A percentile compares a stretch with the other conserved stretches of the same genome.
Evolutionary conservation across 345 rosid species (phyloP).

Genomic region (Stellera chamaejasme): DNA sequence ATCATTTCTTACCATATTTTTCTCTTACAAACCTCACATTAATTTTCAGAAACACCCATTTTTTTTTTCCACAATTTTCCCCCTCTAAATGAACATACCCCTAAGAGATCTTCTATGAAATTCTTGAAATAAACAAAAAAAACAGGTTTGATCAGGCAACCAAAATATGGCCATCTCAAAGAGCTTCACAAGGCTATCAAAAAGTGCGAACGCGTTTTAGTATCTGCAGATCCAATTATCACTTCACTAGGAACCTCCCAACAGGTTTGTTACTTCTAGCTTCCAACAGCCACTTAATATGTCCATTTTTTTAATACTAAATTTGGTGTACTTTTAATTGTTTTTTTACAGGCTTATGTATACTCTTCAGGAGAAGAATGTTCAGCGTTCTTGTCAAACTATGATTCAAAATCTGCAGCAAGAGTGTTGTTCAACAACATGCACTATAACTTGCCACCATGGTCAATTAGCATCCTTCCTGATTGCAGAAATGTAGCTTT

Average conservation of each 20-base stretch:
- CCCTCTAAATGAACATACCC: neutral
- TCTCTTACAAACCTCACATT: no score
- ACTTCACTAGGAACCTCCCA: constrained; percentile 38
- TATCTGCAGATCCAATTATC: constrained; percentile 22
- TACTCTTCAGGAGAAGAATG: constrained; percentile 21
- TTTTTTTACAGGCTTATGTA: constrained; percentile 26
- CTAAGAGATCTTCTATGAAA: no score
- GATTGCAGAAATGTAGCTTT: constrained; percentile 40
- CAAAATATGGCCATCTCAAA: constrained; percentile 27
- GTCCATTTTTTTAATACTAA: constrained; percentile 10
- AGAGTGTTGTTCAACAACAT: constrained; percentile 44
- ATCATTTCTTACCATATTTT: no score
- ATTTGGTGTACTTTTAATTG: neutral
- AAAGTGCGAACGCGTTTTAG: constrained; percentile 17
- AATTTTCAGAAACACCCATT: neutral
- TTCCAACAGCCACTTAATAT: constrained; percentile 5
- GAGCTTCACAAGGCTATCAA: constrained; percentile 27
- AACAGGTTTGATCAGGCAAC: constrained; percentile 53
- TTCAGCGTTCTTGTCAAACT: constrained; percentile 31
- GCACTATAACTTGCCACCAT: constrained; percentile 40
- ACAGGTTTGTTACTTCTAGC: constrained; percentile 40
- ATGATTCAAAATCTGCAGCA: constrained; percentile 15
- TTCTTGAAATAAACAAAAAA: constrained; percentile 13
- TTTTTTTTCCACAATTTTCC: neutral
- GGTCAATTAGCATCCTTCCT: constrained; percentile 39